Evolutionary conservation across 371 early-diverging fungal genomes (phyloP).

Genomic region (Lichtheimia ramosa): DNA sequence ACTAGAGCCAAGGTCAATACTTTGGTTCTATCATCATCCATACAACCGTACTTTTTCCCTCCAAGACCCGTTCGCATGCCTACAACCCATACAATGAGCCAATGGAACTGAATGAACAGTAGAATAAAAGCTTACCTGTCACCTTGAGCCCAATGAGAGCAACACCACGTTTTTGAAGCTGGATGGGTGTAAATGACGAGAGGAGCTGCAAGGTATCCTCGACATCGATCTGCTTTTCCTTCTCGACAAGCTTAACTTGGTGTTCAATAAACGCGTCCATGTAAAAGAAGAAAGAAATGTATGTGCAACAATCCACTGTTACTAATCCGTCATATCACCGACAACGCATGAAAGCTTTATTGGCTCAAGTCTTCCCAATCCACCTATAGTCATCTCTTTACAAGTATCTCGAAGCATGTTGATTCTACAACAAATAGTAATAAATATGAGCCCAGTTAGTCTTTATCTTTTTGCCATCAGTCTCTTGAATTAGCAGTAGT

Average conservation of each 20-base stretch:
- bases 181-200: slow-evolving; percentile 53
- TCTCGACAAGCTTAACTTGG: slow-evolving; percentile 59
- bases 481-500: slow-evolving; percentile 31
- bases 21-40: not conserved
- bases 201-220: slow-evolving; percentile 57
- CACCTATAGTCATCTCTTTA: slow-evolving; percentile 25
- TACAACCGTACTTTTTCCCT: slow-evolving; percentile 58
- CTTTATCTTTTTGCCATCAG: slow-evolving; percentile 48
- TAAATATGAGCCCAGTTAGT: too few relatives aligned
- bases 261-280: slow-evolving; percentile 46
- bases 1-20: slow-evolving; percentile 20
- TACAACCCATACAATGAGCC: not conserved
- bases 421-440: slow-evolving; percentile 22
- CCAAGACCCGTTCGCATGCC: slow-evolving; percentile 77
- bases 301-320: too few relatives aligned
- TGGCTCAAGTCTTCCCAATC: slow-evolving; percentile 18
- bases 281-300: too few relatives aligned
- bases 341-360: not conserved
- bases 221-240: slow-evolving; percentile 64
- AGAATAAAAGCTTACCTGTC: slow-evolving; percentile 28
- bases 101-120: not conserved
- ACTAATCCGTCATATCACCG: too few relatives aligned
- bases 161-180: slow-evolving; percentile 70
- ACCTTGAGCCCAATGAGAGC: slow-evolving; percentile 67
- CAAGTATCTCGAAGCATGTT: slow-evolving; percentile 30